Base-by-base conservation (phyloP, 2,329 filamentous ascomycete genomes). In the Zalaria sp. region DNA sequence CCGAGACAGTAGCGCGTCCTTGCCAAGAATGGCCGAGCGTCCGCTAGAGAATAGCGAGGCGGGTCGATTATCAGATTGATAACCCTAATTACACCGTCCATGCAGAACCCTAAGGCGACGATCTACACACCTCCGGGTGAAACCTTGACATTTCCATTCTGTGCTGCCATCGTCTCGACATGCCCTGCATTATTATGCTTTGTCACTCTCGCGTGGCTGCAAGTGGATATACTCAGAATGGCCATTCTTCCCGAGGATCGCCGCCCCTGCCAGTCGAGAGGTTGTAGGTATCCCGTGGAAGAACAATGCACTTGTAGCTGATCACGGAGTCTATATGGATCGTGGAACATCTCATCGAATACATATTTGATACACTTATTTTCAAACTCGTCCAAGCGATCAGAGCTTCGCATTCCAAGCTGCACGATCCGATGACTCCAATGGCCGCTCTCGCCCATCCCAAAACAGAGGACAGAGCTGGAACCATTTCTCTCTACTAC, bases 381-480 rank as follows among this genome's bases (percentile, higher is more conserved):
- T n/a, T n/a, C n/a, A n/a, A n/a, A n/a, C n/a, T n/a, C n/a, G n/a
- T n/a, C n/a, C n/a, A n/a, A n/a, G 18, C 11, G 6, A 39, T 25
- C 35, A 46, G 27, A 46, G n/a, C 41, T 46, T 46, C 4, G 49
- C 48, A 43, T 50, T 47, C 49, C 50, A 52, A 34, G 50, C 50
- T 35, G 49, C 49, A 1, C 50, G 41, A 37, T 52, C 50, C 9
- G 50, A 48, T 11, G 47, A 49, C 43, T 52, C 50, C 43, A 51
- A 37, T 25, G 49, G 47, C 34, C 50, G 47, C 41, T 47, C 49
- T 42, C 49, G 44, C 6, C 66, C 67, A 47, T 71, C 67, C 65
- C 66, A 71, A 47, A 64, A 68, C 25, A 71, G 39, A 5, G 67
- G 67, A 47, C 63, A 68, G 8, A 70, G 53, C 49, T 67, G 57